Base-by-base conservation (phyloP, 805 yeast species). In the Saccharomycopsis sp. region DNA sequence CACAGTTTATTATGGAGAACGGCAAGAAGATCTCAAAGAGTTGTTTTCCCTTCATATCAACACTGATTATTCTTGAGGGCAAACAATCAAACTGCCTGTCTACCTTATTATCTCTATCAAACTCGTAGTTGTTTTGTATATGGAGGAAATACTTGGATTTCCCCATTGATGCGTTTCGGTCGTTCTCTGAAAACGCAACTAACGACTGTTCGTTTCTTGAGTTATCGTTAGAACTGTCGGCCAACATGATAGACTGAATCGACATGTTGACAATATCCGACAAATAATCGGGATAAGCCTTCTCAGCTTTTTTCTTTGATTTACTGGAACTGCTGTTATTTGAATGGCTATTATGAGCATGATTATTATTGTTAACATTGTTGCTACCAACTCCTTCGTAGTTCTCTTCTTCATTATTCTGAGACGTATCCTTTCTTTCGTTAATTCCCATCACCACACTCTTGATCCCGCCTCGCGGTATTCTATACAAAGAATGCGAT, bases 401-500 rank as follows among this genome's bases (percentile, higher is more conserved):
- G 1, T 58, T 57, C n/a, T 57, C 56, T 19, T 57, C 63, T 22
- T 64, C 67, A 12, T 63, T 65, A 3, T 64, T 69, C 12, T 51
- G 60, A 56, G 58, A 56, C 56, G 59, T 47, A 65, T 73, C 68
- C 64, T 70, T 58, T 57, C 70, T 53, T 52, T 78, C 77, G 56
- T 78, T 73, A 14, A 78, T 69, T 0, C 91, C 88, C 67, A 82
- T 78, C 0, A 87, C 85, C 3, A 86, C 72, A 0, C 91, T 79
- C 56, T 80, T 86, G 0, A 87, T 66, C 0, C 94, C 94, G 25
- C 79, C 65, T 58, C 83, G 73, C 0, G 94, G 94, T 3, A 87
- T 66, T 1, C 73, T 69, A 62, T 78, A 74, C n/a, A 79, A 61
- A 23, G 84, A 58, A 61, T 76, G 70, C 15, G 85, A 73, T 59